Evolutionary conservation across 2,329 filamentous ascomycete genomes (phyloP).

Genomic region (Colletotrichum falcatum): DNA sequence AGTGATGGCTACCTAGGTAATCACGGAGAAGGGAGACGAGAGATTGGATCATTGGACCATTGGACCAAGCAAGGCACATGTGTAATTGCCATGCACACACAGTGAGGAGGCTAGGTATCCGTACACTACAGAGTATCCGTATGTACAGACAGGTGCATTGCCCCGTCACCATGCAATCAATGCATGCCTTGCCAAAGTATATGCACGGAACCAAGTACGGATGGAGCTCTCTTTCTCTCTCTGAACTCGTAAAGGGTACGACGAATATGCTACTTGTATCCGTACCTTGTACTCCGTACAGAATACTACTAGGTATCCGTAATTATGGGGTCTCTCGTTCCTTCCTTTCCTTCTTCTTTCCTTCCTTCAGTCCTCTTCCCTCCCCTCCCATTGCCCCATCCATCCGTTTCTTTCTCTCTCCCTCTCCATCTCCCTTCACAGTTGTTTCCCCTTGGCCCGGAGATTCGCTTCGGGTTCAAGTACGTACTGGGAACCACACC

Average conservation of each 20-base stretch:
- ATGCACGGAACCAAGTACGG: neutral
- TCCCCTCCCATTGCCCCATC: neutral
- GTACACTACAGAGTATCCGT: too few species aligned
- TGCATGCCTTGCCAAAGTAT: neutral
- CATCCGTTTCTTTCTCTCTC: neutral
- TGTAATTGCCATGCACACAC: neutral
- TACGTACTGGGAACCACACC: conserved; percentile 11
- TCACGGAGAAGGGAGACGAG: neutral
- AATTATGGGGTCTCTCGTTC: neutral
- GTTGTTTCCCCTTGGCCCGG: conserved; percentile 4
- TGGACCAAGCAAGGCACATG: neutral
- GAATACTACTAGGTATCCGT: neutral
- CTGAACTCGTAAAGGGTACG: too few species aligned
- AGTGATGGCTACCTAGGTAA: conserved; percentile 11
- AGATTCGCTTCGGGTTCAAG: conserved; percentile 1
- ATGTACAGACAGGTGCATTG: neutral
- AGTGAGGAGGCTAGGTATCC: too few species aligned
- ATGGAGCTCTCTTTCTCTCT: neutral
- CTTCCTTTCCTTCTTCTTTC: neutral
- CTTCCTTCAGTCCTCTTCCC: neutral
- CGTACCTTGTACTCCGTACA: neutral
- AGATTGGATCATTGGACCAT: conserved; percentile 7
- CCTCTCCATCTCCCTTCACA: neutral
- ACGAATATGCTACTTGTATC: too few species aligned
- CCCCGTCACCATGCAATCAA: neutral